Base-by-base conservation (phyloP, 306 rosid species). In the Pachyrhizus erosus region DNA sequence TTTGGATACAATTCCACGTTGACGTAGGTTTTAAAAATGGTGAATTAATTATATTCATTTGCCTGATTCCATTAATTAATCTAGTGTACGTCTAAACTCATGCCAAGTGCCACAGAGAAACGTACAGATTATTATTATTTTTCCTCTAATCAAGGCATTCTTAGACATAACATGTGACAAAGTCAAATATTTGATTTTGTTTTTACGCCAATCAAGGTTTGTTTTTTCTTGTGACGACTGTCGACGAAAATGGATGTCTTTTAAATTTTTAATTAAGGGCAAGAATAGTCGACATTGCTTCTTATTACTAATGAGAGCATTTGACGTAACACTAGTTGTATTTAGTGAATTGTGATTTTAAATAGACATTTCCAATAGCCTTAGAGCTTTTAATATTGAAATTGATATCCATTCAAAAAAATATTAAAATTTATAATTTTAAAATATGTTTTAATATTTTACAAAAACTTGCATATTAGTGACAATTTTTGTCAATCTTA, bases 151-250 rank as follows among this genome's bases (percentile, higher is more conserved):
- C 8, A 29, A 27, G 37, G 13, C 20, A 15, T 17, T 37, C 17
- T 26, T 52, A 18, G 58, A 73, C 70, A 52, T 69, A 2, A 18
- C 87, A 84, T 82, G 83, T 79, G 87, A 13, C 7, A 79, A 82
- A 78, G 90, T 87, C 88, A 85, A 82, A 1, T 34, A 15, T 55
- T 54, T 86, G 3, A 4, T 18, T 49, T n/a, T 51, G 23, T 55
- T 52, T 8, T 1, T 14, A 27, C 55, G 61, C 68, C 77, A 48
- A 70, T 31, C 48, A 14, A 85, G 18, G 57, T 10, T 45, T 8
- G 27, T 84, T 73, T 72, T 45, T 54, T 77, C 48, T 70, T 18
- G 9, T 73, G 66, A 64, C 37, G 58, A 46, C 6, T 12, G 5
- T 23, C 2, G 7, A n/a, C 5, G 43, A 83, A 61, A 64, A 24